A percentile compares a stretch with the other conserved stretches of the same genome.
Conservation (phyloP, 2,329 filamentous ascomycete genomes). For the Colletotrichum shisoi region DNA sequence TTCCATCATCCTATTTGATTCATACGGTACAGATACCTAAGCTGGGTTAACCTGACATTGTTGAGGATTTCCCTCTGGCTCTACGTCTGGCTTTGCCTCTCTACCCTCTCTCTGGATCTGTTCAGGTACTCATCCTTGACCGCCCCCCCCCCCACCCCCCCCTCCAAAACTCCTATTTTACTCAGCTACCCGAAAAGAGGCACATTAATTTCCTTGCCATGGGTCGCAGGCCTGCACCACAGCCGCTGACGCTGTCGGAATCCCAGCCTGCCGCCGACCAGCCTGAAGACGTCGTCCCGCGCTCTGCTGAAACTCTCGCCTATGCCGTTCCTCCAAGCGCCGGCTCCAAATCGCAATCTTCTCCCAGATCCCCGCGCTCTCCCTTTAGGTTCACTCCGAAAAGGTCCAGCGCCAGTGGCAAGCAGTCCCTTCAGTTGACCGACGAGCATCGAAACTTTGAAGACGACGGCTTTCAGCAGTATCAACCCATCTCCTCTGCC, state of each 20-base stretch:
- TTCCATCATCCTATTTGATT: slow-evolving; percentile 23
- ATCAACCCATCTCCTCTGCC: slow-evolving; percentile 45
- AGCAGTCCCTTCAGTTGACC: slow-evolving; percentile 36
- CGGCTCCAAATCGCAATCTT: slow-evolving; percentile 53
- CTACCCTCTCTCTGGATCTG: slow-evolving; percentile 6
- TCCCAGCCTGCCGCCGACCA: slow-evolving; percentile 47
- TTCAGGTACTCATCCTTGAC: slow-evolving; percentile 23
- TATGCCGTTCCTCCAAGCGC: slow-evolving; percentile 46
- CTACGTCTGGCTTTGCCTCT: slow-evolving; percentile 22
- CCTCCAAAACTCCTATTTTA: slow-evolving; percentile 24
- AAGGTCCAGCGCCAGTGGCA: slow-evolving; percentile 41
- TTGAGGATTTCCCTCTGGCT: slow-evolving; percentile 15
- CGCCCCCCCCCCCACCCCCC: slow-evolving; percentile 35
- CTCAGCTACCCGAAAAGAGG: slow-evolving; percentile 23
- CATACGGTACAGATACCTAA: slow-evolving; percentile 31
- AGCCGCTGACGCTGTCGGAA: slow-evolving; percentile 64
- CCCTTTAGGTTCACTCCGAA: slow-evolving; percentile 56
- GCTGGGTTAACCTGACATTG: slow-evolving; percentile 17
- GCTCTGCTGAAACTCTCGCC: slow-evolving; percentile 46
- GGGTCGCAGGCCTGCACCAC: slow-evolving; percentile 66
- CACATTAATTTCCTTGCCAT: slow-evolving; percentile 47
- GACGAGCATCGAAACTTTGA: slow-evolving; percentile 40
- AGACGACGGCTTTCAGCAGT: slow-evolving; percentile 42
- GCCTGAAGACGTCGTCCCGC: slow-evolving; percentile 44
- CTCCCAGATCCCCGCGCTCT: slow-evolving; percentile 55